phyloP scores from a whole-genome alignment of 2,329 filamentous ascomycete species.

The Xylariaceae sp. region DNA sequence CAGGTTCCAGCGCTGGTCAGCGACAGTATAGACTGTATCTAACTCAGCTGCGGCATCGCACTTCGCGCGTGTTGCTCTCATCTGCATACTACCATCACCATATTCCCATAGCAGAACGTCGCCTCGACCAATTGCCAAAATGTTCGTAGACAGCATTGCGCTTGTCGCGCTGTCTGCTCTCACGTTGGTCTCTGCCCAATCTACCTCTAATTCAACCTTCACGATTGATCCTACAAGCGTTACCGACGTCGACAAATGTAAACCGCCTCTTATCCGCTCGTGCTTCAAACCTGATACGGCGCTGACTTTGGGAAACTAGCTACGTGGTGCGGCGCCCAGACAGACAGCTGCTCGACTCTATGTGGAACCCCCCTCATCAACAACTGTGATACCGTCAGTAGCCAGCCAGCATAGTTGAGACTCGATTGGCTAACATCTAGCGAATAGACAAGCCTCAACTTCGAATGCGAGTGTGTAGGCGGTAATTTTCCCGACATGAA shows the following conservation, averaged over 20 bases:
- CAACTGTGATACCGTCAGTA: constrained; percentile 53
- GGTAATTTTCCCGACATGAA: constrained; percentile 56
- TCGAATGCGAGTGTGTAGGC: constrained; percentile 58
- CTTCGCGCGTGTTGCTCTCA: too few relatives aligned
- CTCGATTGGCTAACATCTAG: constrained; percentile 5
- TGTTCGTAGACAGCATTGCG: constrained; percentile 43
- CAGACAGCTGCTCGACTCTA: constrained; percentile 55
- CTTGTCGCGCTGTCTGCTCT: constrained; percentile 53
- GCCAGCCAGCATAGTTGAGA: background rate
- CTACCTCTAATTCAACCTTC: constrained; percentile 49
- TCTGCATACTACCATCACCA: too few relatives aligned
- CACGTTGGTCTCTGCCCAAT: constrained; percentile 50
- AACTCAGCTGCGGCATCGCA: too few relatives aligned
- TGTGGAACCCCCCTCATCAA: constrained; percentile 52
- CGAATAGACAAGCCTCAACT: constrained; percentile 46
- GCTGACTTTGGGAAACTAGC: constrained; percentile 41
- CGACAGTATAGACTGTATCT: too few relatives aligned
- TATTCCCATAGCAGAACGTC: background rate
- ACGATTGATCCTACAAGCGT: constrained; percentile 49
- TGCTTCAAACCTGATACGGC: constrained; percentile 4
- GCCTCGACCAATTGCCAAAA: constrained; percentile 27
- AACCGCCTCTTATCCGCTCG: constrained; percentile 23
- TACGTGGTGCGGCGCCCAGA: constrained; percentile 58
- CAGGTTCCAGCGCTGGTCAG: too few relatives aligned
- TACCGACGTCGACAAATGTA: constrained; percentile 46